Base-by-base conservation (phyloP, 805 yeast species). In the Saturnispora quitensis region DNA sequence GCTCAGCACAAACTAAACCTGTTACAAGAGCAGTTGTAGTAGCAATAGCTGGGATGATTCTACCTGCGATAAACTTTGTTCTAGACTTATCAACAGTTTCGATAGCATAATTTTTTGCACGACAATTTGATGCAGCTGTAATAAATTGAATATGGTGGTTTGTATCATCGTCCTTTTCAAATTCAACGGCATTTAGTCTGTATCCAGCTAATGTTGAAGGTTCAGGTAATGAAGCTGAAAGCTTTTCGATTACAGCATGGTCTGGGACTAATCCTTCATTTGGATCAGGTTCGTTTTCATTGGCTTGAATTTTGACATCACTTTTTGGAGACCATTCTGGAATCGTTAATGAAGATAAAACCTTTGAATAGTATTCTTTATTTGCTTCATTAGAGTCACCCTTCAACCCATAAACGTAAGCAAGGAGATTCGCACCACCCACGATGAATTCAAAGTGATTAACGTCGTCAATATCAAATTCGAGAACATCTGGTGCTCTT, bases 11-110 rank as follows among this genome's bases (percentile, higher is more conserved):
- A 24, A 89, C 95, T 62, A 93, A 75, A 46, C 99, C 99, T 6
- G 99, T 88, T 22, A 93, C 99, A 59, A 90, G 73, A 9, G 97
- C 95, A n/a, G 99, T 93, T 1, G 99, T 93, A 2, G 99, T 93
- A 36, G 99, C 99, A 73, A 93, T 93, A 20, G 99, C 99, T 15
- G 99, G 99, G 59, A 93, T 93, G 59, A 93, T 93, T 70, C 95
- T 84, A 46, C 99, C 99, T 6, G 99, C 99, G 67, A 93, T 91
- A 62, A 91, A 89, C 73, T 93, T 93, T 38, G 99, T 93, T 73
- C 86, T 88, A 48, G 83, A 82, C 56, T 82, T 80, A 64, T 91
- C 97, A 36, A 91, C 97, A 12, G 89, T 73, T 63, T 89, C 96
- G 59, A 91, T 89, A 40, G 81, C 77, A 65, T 91, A 91, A 70